Evolutionary conservation across 2,329 filamentous ascomycete species (phyloP).

Genomic region (Xylariaceae sp.): DNA sequence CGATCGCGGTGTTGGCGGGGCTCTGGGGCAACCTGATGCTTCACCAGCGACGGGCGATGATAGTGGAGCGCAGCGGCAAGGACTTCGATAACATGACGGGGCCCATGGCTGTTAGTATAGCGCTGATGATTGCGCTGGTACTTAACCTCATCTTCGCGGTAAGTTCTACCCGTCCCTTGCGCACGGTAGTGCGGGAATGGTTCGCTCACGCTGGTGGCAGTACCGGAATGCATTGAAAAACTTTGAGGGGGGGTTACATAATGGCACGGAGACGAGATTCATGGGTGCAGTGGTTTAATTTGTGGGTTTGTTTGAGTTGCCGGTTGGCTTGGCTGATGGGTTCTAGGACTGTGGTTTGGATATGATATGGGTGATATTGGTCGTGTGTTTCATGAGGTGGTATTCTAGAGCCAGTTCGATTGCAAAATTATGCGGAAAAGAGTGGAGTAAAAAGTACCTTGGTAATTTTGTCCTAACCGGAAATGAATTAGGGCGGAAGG

Average conservation of each 20-base stretch:
- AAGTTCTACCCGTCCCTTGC: slow-evolving; percentile 29
- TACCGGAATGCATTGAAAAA: slow-evolving; percentile 33
- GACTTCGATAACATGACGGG: slow-evolving; percentile 90
- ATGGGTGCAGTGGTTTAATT: no score
- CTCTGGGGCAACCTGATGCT: slow-evolving; percentile 86
- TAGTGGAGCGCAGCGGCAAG: slow-evolving; percentile 78
- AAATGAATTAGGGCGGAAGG: no score
- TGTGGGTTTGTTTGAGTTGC: slow-evolving; percentile 12
- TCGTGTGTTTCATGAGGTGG: no score
- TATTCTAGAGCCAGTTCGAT: no score
- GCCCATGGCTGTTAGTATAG: slow-evolving; percentile 75
- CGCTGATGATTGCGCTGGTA: slow-evolving; percentile 71
- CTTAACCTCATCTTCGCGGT: slow-evolving; percentile 89
- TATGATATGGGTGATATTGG: no score
- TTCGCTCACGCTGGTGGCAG: slow-evolving; percentile 31
- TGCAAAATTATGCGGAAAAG: no score
- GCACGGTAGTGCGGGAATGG: slow-evolving; percentile 18
- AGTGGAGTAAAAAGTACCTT: no score
- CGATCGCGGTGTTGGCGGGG: slow-evolving; percentile 77
- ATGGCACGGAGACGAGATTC: slow-evolving; percentile 24
- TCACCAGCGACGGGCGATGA: slow-evolving; percentile 70
- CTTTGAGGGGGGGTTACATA: slow-evolving; percentile 18
- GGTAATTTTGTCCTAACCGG: no score
- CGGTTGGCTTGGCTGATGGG: background rate
- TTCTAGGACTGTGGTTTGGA: no score